phyloP scores from a whole-genome alignment of 345 rosid genomes.

The Aquilaria malaccensis region DNA sequence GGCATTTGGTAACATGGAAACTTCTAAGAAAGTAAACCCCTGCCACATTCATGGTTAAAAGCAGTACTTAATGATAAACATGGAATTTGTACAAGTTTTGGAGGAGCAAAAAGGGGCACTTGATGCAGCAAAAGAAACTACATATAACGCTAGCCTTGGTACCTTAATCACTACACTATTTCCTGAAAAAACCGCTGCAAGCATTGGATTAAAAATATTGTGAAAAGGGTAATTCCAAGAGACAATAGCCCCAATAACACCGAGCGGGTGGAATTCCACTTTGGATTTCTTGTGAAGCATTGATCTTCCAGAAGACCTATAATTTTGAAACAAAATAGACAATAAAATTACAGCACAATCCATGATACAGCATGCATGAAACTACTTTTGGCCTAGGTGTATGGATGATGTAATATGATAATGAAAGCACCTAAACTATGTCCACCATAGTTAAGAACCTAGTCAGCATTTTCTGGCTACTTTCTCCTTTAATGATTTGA shows the following conservation, averaged over 20 bases:
- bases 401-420: background rate
- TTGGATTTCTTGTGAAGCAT: slow-evolving; percentile 86
- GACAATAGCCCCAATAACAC: slow-evolving; percentile 95
- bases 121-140: background rate
- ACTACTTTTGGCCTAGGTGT: too few species aligned
- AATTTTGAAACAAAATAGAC: slow-evolving; percentile 10
- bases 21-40: too few species aligned
- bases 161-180: slow-evolving; percentile 93
- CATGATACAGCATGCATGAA: too few species aligned
- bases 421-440: background rate
- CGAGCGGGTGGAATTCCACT: slow-evolving; percentile 94
- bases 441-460: too few species aligned
- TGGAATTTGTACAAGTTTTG: too few species aligned
- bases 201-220: slow-evolving; percentile 95
- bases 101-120: too few species aligned
- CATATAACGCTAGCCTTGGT: slow-evolving; percentile 5
- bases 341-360: background rate
- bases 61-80: too few species aligned
- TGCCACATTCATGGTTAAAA: too few species aligned
- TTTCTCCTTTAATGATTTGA: too few species aligned
- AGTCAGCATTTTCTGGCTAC: too few species aligned
- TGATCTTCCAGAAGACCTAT: slow-evolving; percentile 92
- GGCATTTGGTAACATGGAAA: too few species aligned
- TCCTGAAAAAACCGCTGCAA: slow-evolving; percentile 96
- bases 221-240: slow-evolving; percentile 99